Percentiles rank a stretch among this genome's conserved stretches.
Evolutionary conservation across 495 filamentous ascomycete species (phyloP).

Genomic region (Neurospora africana): DNA sequence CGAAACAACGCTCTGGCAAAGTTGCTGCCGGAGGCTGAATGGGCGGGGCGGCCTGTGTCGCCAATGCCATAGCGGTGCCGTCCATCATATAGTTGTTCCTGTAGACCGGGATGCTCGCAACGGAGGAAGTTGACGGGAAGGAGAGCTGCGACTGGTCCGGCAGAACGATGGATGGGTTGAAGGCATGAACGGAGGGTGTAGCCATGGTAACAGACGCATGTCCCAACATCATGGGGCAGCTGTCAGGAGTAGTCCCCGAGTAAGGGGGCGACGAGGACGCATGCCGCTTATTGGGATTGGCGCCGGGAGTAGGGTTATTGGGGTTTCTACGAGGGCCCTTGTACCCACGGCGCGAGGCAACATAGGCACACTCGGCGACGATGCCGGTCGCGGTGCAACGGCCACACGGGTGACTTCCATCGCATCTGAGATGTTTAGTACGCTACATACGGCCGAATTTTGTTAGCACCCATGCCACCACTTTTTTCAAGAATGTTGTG

Average conservation of each 20-base stretch:
- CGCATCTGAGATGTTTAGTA: constrained; percentile 41
- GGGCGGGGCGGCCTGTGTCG: constrained; percentile 3
- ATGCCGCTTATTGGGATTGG: constrained; percentile 41
- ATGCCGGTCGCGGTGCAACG: constrained; percentile 30
- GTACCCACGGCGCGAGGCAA: constrained; percentile 42
- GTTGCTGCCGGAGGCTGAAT: constrained; percentile 23
- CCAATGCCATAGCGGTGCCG: constrained; percentile 12
- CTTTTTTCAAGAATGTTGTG: constrained; percentile 7
- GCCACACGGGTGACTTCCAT: constrained; percentile 34
- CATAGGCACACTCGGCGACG: constrained; percentile 33
- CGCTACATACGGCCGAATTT: constrained; percentile 21
- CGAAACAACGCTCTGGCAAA: constrained; percentile 40
- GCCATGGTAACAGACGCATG: constrained; percentile 20
- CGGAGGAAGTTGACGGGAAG: constrained; percentile 22
- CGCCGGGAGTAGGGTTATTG: constrained; percentile 11
- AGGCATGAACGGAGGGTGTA: constrained; percentile 20
- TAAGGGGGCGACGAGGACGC: constrained; percentile 36
- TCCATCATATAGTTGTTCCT: constrained; percentile 24
- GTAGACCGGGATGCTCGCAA: constrained; percentile 26
- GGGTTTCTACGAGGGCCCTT: constrained; percentile 35
- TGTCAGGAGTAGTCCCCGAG: constrained; percentile 18
- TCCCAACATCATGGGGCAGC: constrained; percentile 38
- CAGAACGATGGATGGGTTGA: constrained; percentile 28
- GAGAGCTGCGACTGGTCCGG: constrained; percentile 29
- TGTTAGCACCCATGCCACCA: constrained; percentile 7